A percentile compares a stretch with the other conserved stretches of the same genome.
Evolutionary conservation across 2,329 filamentous ascomycete genomes (phyloP).

Genomic region (Alternaria sp.): DNA sequence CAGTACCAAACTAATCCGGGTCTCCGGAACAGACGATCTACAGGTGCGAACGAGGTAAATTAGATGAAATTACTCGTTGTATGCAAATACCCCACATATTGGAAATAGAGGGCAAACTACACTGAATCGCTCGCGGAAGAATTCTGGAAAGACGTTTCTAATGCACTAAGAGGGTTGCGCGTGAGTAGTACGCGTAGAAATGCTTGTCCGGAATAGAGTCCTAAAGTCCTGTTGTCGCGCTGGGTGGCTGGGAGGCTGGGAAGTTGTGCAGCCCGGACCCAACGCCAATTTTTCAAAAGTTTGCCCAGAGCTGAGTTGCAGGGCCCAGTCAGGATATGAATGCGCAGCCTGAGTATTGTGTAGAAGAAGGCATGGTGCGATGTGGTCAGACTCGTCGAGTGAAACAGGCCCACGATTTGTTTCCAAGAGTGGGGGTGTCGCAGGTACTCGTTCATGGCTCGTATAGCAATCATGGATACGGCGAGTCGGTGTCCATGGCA

Average conservation of each 20-base stretch:
- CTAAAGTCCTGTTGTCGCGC: background rate
- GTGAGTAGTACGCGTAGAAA: constrained; percentile 2
- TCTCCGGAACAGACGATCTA: constrained; percentile 21
- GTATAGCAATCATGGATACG: background rate
- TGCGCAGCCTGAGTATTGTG: background rate
- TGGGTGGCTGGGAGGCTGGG: background rate
- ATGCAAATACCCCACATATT: constrained; percentile 30
- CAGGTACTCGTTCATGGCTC: background rate
- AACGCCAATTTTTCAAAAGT: background rate
- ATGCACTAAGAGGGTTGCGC: constrained; percentile 11
- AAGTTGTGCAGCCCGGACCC: background rate
- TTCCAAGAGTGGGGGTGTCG: background rate
- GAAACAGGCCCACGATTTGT: background rate
- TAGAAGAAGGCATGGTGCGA: background rate
- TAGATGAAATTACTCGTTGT: constrained; percentile 35
- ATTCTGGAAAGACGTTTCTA: constrained; percentile 16
- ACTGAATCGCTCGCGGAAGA: constrained; percentile 28
- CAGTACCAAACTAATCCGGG: constrained; percentile 23
- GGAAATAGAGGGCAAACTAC: constrained; percentile 11
- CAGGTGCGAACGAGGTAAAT: constrained; percentile 33
- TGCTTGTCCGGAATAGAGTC: constrained; percentile 11
- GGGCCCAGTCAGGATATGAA: background rate
- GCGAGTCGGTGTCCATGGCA: background rate
- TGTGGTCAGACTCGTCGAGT: background rate
- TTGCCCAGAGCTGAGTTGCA: background rate